Evolutionary conservation across 2,329 filamentous ascomycete species (phyloP), one percentile per base, ranked within the genome.

Genomic region (Fusarium sp.): DNA sequence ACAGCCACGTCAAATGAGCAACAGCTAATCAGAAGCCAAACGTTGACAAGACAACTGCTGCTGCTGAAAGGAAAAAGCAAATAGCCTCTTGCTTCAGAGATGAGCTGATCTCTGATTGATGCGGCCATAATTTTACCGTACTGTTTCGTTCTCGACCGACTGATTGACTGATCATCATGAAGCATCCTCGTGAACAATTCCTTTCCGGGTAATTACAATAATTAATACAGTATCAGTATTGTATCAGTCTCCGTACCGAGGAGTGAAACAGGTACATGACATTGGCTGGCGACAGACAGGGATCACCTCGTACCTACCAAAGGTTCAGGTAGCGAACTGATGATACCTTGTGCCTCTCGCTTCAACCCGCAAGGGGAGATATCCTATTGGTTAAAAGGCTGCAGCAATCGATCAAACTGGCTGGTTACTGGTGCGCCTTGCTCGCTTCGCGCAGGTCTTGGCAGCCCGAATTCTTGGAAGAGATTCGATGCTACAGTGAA

Each of bases 341-440:
- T 29, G 42, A 38, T 38, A 38, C 18, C 34, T 11, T n/a, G 34
- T 38, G 18, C 34, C 34, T 40, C 15, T 50, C 29, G 46, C 46
- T 50, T 32, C 51, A 54, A 22, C 44, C 49, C 22, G 50, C 32
- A 42, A n/a, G 32, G 18, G 50, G 22, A 53, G 14, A 22, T 27
- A 53, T 53, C 50, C 50, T 43, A 54, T 27, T 57, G 54, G 45
- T 8, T 43, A 2, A 38, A 3, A 38, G 18, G 18, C 18, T 38
- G 34, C 34, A 38, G 34, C 34, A 38, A 38, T 38, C 34, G 34
- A 38, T 38, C 14, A n/a, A 14, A 27, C 20, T 53, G 42, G 44
- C 59, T 61, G 56, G 29, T 61, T 57, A 63, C 44, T 63, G 59
- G 59, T 50, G 59, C 43, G 50, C 44, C 59, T 64, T 64, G 40